phyloP scores from a whole-genome alignment of 1,284 basidiomycete genomes.

The Wolfiporia cocos region DNA sequence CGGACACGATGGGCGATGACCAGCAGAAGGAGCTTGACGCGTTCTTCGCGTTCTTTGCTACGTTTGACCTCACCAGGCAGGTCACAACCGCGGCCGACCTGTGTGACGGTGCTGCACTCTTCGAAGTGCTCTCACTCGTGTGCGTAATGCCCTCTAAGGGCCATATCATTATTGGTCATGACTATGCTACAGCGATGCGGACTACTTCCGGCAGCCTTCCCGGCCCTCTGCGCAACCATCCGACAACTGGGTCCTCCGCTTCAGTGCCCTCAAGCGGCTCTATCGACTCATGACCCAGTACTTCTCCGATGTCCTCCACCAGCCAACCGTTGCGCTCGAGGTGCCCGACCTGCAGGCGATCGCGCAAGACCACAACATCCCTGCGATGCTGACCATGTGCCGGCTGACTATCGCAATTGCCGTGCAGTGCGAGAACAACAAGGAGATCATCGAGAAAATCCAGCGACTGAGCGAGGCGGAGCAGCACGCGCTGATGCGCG shows the following conservation, averaged over 20 bases:
- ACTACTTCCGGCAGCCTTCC: conserved; percentile 66
- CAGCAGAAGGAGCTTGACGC: conserved; percentile 66
- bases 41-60: conserved; percentile 71
- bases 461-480: conserved; percentile 73
- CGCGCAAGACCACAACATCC: conserved; percentile 64
- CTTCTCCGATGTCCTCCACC: conserved; percentile 73
- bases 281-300: conserved; percentile 87
- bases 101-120: conserved; percentile 67
- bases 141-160: conserved; percentile 21
- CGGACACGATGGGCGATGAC: conserved; percentile 33
- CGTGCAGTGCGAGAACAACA: conserved; percentile 84
- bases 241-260: conserved; percentile 89
- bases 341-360: conserved; percentile 80
- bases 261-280: conserved; percentile 76
- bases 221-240: conserved; percentile 53
- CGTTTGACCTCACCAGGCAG: conserved; percentile 61
- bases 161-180: conserved; percentile 2
- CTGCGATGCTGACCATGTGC: conserved; percentile 72
- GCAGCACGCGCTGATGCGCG: conserved; percentile 81
- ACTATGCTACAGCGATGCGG: conserved; percentile 51
- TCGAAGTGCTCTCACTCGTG: conserved; percentile 69
- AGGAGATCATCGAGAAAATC: conserved; percentile 80
- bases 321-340: conserved; percentile 64
- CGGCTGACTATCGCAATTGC: conserved; percentile 89
- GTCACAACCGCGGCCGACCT: conserved; percentile 61